These are phyloP conservation scores for Setaria italica DNA, from an alignment of 202 grass and related monocot species.

Conservation along the genomic window DNA sequence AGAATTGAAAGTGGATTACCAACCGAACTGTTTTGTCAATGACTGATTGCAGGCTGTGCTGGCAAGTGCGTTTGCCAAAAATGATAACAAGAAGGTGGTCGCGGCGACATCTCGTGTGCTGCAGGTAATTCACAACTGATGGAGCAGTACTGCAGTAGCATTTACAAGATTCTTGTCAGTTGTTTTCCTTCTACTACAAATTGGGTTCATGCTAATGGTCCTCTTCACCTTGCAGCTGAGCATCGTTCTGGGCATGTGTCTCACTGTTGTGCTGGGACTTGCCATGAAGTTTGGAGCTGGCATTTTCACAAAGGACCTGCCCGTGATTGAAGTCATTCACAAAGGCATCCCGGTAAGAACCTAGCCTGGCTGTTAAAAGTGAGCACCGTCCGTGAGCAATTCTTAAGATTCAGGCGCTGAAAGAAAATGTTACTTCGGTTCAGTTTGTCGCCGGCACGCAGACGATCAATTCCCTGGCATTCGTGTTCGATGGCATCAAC, in stretches of 20 bases:
- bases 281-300: conserved; percentile 80
- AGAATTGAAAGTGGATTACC: background rate
- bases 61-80: conserved; percentile 80
- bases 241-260: conserved; percentile 79
- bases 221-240: conserved; percentile 72
- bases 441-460: conserved; percentile 93
- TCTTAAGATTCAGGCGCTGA: conserved; percentile 26
- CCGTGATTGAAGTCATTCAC: conserved; percentile 75
- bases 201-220: background rate
- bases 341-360: conserved; percentile 72
- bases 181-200: background rate
- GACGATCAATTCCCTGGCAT: conserved; percentile 82
- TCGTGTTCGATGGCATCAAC: conserved; percentile 95
- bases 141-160: too few species aligned
- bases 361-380: background rate
- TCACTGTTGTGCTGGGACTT: conserved; percentile 78
- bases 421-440: conserved; percentile 17
- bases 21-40: background rate
- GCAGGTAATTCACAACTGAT: conserved; percentile 60
- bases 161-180: background rate
- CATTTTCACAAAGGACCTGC: conserved; percentile 78
- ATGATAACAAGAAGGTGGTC: conserved; percentile 69
- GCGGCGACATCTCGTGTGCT: conserved; percentile 79
- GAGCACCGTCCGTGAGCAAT: background rate
- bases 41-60: conserved; percentile 79